phyloP scores from a whole-genome alignment of 805 yeast species.

The Metschnikowia reukaufii region DNA sequence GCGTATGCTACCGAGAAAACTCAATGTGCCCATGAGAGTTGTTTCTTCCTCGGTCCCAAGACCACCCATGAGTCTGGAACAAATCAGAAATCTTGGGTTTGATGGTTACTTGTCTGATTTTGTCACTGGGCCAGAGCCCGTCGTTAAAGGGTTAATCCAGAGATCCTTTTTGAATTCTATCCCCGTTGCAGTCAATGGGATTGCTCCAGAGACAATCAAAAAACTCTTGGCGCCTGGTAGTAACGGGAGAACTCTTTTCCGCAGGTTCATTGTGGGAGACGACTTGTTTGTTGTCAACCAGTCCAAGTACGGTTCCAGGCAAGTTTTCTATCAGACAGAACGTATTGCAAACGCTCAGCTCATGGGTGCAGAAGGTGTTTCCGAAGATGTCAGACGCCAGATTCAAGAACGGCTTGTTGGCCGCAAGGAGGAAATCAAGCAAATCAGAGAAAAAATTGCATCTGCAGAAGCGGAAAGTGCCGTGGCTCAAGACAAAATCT shows the following conservation, averaged over 20 bases:
- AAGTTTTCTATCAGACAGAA: conserved; percentile 46
- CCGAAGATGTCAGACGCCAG: conserved; percentile 23
- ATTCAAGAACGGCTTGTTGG: conserved; percentile 20
- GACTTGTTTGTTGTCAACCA: conserved; percentile 48
- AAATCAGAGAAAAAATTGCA: conserved; percentile 11
- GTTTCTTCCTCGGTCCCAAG: conserved; percentile 17
- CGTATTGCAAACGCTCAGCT: conserved; percentile 29
- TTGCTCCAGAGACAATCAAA: conserved; percentile 43
- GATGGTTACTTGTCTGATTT: conserved; percentile 78
- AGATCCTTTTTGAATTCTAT: conserved; percentile 47
- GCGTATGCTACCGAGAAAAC: conserved; percentile 32
- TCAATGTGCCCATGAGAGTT: conserved; percentile 60
- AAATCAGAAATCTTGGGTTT: conserved; percentile 58
- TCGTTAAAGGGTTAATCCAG: conserved; percentile 69
- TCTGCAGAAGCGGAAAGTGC: conserved; percentile 9
- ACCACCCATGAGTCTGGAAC: conserved; percentile 25
- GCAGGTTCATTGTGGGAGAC: conserved; percentile 61
- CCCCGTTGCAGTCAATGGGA: conserved; percentile 58
- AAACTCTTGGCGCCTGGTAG: conserved; percentile 31
- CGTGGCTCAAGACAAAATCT: conserved; percentile 5
- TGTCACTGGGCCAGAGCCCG: conserved; percentile 69
- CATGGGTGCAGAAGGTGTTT: conserved; percentile 35
- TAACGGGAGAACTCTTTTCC: conserved; percentile 47
- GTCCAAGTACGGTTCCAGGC: conserved; percentile 66
- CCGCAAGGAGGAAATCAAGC: conserved; percentile 16